These are phyloP conservation scores for Aspergillus oerlinghausenensis DNA, from an alignment of 2,329 filamentous ascomycete species.

Conservation along the genomic window DNA sequence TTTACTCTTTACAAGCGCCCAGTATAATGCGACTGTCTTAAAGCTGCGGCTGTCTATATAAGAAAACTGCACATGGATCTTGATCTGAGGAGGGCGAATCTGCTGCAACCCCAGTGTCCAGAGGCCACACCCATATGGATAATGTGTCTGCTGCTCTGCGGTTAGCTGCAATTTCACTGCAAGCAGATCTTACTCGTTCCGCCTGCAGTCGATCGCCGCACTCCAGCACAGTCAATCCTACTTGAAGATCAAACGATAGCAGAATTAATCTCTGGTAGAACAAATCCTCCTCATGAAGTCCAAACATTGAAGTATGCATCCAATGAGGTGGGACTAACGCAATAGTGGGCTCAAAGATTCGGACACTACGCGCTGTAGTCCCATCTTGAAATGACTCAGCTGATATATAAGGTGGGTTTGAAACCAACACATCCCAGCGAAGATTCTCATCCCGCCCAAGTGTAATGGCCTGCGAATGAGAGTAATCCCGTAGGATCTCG, in stretches of 20 bases:
- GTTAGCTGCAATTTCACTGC: conserved; percentile 1
- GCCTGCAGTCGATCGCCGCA: conserved; percentile 35
- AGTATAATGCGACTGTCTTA: too few relatives aligned
- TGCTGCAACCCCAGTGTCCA: not conserved
- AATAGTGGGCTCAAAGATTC: conserved; percentile 72
- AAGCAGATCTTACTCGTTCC: conserved; percentile 24
- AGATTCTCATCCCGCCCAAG: not conserved
- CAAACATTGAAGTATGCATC: not conserved
- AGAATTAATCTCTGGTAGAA: conserved; percentile 34
- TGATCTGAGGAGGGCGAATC: not conserved
- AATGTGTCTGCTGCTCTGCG: not conserved
- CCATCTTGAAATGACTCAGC: conserved; percentile 52
- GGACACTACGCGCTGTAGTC: conserved; percentile 68
- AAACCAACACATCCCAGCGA: conserved; percentile 64
- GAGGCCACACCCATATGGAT: not conserved
- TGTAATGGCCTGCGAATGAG: not conserved
- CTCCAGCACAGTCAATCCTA: conserved; percentile 31
- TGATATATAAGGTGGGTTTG: conserved; percentile 92
- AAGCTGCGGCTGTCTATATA: not conserved
- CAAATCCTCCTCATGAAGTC: conserved; percentile 23
- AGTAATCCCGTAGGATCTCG: conserved; percentile 8
- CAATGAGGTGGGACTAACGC: conserved; percentile 64
- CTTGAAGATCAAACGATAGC: conserved; percentile 18
- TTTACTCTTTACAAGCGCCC: too few relatives aligned
- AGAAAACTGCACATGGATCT: not conserved